phyloP scores from a whole-genome alignment of 106 monocot species.

The Apostasia shenzhenica region DNA sequence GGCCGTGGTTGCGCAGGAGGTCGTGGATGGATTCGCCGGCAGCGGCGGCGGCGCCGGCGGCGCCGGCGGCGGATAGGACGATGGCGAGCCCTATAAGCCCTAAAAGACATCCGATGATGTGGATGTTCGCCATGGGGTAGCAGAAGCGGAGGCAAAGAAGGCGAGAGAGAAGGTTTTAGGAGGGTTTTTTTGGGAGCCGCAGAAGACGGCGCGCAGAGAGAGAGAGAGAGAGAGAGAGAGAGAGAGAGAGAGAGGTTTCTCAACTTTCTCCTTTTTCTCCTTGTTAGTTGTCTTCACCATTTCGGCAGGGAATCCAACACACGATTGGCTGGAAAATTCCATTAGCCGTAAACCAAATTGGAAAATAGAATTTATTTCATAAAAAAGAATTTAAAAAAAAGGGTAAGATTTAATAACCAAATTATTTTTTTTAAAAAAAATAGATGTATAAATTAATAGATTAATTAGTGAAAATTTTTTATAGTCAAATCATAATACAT shows the following conservation, averaged over 20 bases:
- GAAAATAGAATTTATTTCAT: no score
- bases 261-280: not conserved
- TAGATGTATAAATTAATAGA: no score
- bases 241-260: not conserved
- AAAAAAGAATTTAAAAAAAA: no score
- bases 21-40: conserved; percentile 25
- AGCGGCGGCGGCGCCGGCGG: not conserved
- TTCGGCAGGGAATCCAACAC: not conserved
- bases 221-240: not conserved
- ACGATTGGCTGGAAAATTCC: not conserved
- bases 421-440: no score
- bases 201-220: not conserved
- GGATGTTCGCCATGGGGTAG: not conserved
- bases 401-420: no score
- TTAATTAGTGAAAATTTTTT: no score
- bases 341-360: no score
- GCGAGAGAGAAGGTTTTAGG: not conserved
- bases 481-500: no score
- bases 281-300: not conserved
- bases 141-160: not conserved
- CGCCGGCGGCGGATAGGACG: not conserved
- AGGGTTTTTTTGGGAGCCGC: not conserved
- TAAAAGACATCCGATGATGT: not conserved
- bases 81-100: not conserved
- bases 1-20: conserved; percentile 42